Conservation (phyloP, 305 asterid genomes). For the Fraxinus greggii region DNA sequence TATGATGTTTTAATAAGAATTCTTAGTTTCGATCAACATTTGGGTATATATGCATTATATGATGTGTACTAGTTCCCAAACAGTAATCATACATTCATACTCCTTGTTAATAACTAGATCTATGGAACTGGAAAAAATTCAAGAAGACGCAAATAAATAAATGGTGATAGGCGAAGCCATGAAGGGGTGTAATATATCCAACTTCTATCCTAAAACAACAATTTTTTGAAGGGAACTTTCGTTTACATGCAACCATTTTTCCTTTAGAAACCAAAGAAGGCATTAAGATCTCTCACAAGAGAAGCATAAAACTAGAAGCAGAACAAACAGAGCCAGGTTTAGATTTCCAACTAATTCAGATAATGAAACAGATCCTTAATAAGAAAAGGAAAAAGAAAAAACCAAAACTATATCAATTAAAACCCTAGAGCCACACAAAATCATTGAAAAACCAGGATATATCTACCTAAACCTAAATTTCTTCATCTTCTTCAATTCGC, state of each 20-base stretch:
- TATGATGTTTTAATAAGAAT: constrained; percentile 16
- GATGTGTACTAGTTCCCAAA: background rate
- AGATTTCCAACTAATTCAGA: background rate
- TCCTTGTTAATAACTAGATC: background rate
- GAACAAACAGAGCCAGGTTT: background rate
- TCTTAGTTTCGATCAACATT: background rate
- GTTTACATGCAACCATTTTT: background rate
- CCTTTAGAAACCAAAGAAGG: background rate
- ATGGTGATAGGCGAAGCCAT: background rate
- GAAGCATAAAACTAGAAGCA: background rate
- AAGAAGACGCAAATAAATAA: background rate
- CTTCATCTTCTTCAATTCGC: background rate
- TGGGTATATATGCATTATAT: background rate
- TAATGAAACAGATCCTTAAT: background rate
- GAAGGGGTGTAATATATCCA: background rate
- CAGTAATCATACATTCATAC: background rate
- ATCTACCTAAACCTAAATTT: background rate
- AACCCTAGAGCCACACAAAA: background rate
- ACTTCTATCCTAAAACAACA: background rate
- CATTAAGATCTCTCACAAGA: background rate
- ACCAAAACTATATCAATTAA: background rate
- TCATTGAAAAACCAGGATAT: background rate
- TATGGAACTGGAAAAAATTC: background rate
- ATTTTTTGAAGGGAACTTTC: background rate
- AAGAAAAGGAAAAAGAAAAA: background rate